Evolutionary conservation across 164 flowering plant species (phyloP), one percentile per base, ranked within the genome.

Genomic region (Chloranthus sessilifolius): DNA sequence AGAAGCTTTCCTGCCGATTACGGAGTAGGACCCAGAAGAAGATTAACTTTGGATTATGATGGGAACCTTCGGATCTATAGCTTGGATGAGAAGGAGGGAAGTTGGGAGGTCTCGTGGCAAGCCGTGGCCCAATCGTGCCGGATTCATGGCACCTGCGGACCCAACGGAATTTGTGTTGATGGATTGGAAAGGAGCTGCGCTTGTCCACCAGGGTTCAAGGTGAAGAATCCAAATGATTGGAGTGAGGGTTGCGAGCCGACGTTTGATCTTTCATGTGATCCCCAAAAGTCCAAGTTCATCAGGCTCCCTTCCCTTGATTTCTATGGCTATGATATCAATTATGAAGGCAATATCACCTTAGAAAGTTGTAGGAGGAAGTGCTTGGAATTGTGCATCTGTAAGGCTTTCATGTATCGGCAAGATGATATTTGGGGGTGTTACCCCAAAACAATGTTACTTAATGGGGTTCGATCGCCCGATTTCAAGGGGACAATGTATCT

Each of bases 21-120:
- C 31, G 60, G 60, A 15, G 12, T 28, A 23, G 30, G 30, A 26
- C 10, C 36, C 11, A 47, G 19, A 3, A 56, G 61, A 16, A 47
- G 52, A 25, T 36, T 56, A 27, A 56, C 52, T 19, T 35, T 55
- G 43, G 59, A 47, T 36, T 47, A 21, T 31, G 61, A 58, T n/a
- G 61, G 54, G 15, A 39, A 47, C 33, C 61, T 58, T n/a, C 48
- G 61, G 25, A 47, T 58, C 8, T 58, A 58, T 39, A 58, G 54
- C 34, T 28, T 48, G 34, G 31, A 58, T 15, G 30, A 39, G 30
- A 19, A 37, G 5, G 40, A 7, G 7, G 14, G 25, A 15, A 20
- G 25, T 15, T 58, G 62, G 62, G 16, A 15, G 5, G 8, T 58
- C 21, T 19, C 62, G 34, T 58, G 62, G 56, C 8, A 19, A 29